These are phyloP conservation scores for Ascochyta viciae-villosae DNA, from an alignment of 2,329 filamentous ascomycete species.

Conservation along the genomic window DNA sequence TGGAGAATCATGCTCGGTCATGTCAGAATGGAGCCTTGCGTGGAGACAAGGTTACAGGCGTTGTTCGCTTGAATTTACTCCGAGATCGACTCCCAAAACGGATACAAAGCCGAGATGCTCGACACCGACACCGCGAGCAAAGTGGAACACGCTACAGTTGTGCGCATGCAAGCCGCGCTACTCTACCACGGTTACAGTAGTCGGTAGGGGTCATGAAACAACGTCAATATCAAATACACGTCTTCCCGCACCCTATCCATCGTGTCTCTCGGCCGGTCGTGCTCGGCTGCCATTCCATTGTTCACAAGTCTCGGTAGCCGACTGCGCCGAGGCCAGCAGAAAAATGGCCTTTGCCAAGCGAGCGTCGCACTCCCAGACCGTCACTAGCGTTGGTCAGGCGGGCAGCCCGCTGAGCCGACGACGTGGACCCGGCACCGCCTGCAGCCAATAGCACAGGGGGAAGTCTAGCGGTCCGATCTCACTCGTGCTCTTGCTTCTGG, in stretches of 20 bases:
- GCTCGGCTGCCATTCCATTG: constrained; percentile 1
- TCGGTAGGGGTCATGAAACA: constrained; percentile 19
- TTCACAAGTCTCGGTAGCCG: constrained; percentile 5
- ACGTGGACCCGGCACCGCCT: constrained; percentile 15
- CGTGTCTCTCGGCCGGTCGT: constrained; percentile 3
- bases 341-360: constrained; percentile 18
- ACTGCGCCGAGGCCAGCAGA: constrained; percentile 17
- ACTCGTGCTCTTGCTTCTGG: constrained; percentile 5
- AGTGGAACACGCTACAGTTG: constrained; percentile 12
- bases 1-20: constrained; percentile 19
- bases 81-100: constrained; percentile 21
- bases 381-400: constrained; percentile 14
- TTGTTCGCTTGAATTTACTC: constrained; percentile 15
- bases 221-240: constrained; percentile 18
- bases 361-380: constrained; percentile 9
- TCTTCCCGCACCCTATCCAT: constrained; percentile 2
- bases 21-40: constrained; percentile 11
- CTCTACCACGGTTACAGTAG: constrained; percentile 14
- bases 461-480: not conserved
- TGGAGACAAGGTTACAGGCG: constrained; percentile 12
- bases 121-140: constrained; percentile 13
- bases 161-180: constrained; percentile 6
- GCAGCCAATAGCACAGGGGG: constrained; percentile 8
- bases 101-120: constrained; percentile 17
- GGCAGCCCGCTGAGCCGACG: constrained; percentile 17